Percentiles rank a stretch among this genome's conserved stretches.
These are phyloP conservation scores for Acacia melanoxylon DNA, from an alignment of 306 rosid species.

Conservation along the genomic window DNA sequence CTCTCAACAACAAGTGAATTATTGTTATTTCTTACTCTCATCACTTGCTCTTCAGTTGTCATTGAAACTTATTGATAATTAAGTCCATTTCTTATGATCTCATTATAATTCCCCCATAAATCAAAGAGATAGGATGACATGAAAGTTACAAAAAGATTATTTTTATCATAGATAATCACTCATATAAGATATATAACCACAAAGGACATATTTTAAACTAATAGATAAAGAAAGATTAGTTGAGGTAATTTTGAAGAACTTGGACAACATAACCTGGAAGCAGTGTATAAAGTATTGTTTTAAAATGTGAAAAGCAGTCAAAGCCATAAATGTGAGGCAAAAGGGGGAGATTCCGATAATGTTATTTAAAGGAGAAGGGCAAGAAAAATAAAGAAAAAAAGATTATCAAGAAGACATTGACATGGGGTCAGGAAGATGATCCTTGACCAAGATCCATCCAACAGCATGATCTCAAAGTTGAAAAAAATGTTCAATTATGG, in stretches of 20 bases:
- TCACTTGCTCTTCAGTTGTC: no score
- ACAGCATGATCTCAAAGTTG: background rate
- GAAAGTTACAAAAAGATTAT: no score
- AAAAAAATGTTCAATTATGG: slow-evolving; percentile 18
- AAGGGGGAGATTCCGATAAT: background rate
- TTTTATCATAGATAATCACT: background rate
- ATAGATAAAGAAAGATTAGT: background rate
- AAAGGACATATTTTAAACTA: background rate
- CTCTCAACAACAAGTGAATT: no score
- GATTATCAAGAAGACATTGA: background rate
- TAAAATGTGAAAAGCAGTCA: background rate
- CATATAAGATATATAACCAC: background rate
- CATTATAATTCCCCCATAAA: no score
- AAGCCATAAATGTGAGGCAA: background rate
- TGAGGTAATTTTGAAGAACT: background rate
- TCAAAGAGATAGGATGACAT: no score
- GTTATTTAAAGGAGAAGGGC: background rate
- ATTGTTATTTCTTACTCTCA: no score
- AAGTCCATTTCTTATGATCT: no score
- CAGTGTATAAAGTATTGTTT: background rate
- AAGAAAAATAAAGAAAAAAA: background rate
- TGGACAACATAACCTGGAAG: background rate
- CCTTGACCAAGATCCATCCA: slow-evolving; percentile 29
- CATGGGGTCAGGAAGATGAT: slow-evolving; percentile 23
- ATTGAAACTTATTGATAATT: no score